A percentile compares a stretch with the other conserved stretches of the same genome.
These are phyloP conservation scores for Oryza coarctata DNA, from an alignment of 176 grass and related monocot species.

Conservation along the genomic window DNA sequence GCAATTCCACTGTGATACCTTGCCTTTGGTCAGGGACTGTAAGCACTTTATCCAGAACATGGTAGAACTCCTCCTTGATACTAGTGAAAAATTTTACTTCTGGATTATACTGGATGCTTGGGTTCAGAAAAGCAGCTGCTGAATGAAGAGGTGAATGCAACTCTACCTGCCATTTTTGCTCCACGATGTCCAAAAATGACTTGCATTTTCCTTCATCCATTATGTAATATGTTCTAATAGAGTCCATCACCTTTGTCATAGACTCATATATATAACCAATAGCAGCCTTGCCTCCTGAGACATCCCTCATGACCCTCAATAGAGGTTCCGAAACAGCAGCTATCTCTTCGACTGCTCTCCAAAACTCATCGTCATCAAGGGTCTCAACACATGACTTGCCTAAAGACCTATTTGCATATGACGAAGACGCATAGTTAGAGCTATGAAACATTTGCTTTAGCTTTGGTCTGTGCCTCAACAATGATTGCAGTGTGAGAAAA, in stretches of 20 bases:
- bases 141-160: conserved; percentile 93
- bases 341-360: conserved; percentile 85
- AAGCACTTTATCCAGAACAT: conserved; percentile 78
- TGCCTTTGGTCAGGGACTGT: conserved; percentile 72
- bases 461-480: conserved; percentile 69
- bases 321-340: conserved; percentile 88
- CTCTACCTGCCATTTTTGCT: conserved; percentile 74
- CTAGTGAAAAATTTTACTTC: conserved; percentile 69
- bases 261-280: conserved; percentile 95
- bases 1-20: conserved; percentile 75
- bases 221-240: conserved; percentile 95
- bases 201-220: conserved; percentile 98
- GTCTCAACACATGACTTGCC: conserved; percentile 62
- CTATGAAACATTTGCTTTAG: conserved; percentile 92
- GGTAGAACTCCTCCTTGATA: conserved; percentile 79
- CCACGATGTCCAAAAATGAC: conserved; percentile 86
- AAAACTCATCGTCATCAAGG: conserved; percentile 74
- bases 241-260: conserved; percentile 91
- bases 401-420: conserved; percentile 68
- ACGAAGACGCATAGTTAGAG: conserved; percentile 69
- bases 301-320: conserved; percentile 85
- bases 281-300: conserved; percentile 80
- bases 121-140: conserved; percentile 80
- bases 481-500: conserved; percentile 81
- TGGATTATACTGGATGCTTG: conserved; percentile 87